A percentile compares a stretch with the other conserved stretches of the same genome.
Evolutionary conservation across 441 rosid species (phyloP).

Genomic region (Eruca vesicaria): DNA sequence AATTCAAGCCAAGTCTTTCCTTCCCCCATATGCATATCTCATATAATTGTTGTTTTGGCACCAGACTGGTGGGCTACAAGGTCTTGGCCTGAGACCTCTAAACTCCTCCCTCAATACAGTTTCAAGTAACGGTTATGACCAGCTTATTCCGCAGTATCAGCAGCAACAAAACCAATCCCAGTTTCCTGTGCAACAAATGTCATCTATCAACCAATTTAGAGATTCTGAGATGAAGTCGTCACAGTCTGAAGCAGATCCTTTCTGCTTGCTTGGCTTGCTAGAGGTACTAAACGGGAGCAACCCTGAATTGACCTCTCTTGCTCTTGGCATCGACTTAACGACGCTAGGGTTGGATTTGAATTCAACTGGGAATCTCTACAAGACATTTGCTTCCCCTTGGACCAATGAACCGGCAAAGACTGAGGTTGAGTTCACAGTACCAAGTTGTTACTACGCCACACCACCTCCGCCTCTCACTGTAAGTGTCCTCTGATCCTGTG

Average conservation of each 20-base stretch:
- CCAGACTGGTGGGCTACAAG: constrained; percentile 82
- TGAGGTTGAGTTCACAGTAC: constrained; percentile 88
- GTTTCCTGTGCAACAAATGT: constrained; percentile 76
- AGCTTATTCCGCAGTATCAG: constrained; percentile 35
- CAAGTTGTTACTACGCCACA: constrained; percentile 85
- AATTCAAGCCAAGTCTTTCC: not conserved
- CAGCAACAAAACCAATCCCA: constrained; percentile 34
- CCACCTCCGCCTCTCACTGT: constrained; percentile 80
- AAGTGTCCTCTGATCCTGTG: constrained; percentile 32
- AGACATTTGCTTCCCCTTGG: constrained; percentile 98
- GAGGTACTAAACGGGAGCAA: constrained; percentile 81
- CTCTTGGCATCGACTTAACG: constrained; percentile 95
- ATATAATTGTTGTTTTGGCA: constrained; percentile 22
- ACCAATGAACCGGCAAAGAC: constrained; percentile 94
- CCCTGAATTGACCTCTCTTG: constrained; percentile 87
- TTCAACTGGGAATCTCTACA: constrained; percentile 86
- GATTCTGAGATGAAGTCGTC: constrained; percentile 81
- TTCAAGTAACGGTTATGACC: constrained; percentile 39
- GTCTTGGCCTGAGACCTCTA: constrained; percentile 83
- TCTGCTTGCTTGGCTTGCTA: constrained; percentile 86
- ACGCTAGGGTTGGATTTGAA: constrained; percentile 94
- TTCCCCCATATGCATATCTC: not conserved
- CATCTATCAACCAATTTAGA: constrained; percentile 83
- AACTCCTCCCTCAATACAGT: constrained; percentile 74
- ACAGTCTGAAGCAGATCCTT: constrained; percentile 79